phyloP scores from a whole-genome alignment of 306 rosid genomes.

The Oemleria cerasiformis region DNA sequence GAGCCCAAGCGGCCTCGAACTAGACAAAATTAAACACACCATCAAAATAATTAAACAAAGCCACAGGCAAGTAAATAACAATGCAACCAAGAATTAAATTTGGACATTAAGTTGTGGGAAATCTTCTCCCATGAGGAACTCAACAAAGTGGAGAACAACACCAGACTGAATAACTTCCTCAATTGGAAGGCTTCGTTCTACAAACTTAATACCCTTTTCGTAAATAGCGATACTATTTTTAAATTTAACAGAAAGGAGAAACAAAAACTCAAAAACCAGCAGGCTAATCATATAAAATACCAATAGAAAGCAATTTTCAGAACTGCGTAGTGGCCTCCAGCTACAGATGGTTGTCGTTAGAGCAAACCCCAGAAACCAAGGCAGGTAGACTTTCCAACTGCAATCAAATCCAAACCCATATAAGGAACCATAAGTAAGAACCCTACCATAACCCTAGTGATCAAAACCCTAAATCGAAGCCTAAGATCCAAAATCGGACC shows the following conservation, averaged over 20 bases:
- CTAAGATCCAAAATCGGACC: slow-evolving; percentile 7
- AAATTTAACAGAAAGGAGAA: background rate
- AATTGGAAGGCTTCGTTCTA: slow-evolving; percentile 87
- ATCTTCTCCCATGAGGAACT: slow-evolving; percentile 81
- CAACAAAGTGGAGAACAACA: slow-evolving; percentile 81
- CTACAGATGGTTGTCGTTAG: slow-evolving; percentile 55
- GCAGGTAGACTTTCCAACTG: slow-evolving; percentile 91
- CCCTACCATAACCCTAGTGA: background rate
- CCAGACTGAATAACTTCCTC: slow-evolving; percentile 94
- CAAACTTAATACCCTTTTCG: background rate
- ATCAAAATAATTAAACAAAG: slow-evolving; percentile 14
- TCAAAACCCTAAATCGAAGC: slow-evolving; percentile 13
- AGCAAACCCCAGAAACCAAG: slow-evolving; percentile 81
- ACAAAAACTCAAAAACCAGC: background rate
- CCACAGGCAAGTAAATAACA: background rate
- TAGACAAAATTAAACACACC: slow-evolving; percentile 21
- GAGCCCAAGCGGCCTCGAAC: slow-evolving; percentile 99
- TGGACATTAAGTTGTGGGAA: slow-evolving; percentile 84
- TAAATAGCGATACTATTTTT: no score
- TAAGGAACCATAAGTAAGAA: background rate
- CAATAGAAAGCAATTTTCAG: slow-evolving; percentile 82
- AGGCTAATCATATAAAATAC: slow-evolving; percentile 23
- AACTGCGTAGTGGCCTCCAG: slow-evolving; percentile 86
- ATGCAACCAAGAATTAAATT: background rate
- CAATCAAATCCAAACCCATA: slow-evolving; percentile 20